A percentile compares a stretch with the other conserved stretches of the same genome.
These are phyloP conservation scores for Pseudozyma tsukubaensis DNA, from an alignment of 1,284 basidiomycete genomes.

Conservation along the genomic window DNA sequence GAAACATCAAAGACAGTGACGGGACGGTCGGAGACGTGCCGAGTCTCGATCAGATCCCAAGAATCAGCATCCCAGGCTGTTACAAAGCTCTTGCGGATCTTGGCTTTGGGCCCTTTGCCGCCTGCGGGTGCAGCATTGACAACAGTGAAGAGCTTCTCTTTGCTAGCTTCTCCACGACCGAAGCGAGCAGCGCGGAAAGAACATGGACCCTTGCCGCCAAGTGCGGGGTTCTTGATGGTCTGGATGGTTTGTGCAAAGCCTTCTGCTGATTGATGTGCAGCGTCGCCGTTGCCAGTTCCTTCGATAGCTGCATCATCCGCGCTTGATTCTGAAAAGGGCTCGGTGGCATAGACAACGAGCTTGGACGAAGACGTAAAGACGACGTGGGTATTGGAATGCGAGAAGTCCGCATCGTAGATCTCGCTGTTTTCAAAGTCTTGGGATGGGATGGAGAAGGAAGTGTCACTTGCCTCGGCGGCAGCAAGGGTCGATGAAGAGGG, in stretches of 20 bases:
- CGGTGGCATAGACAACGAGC: conserved; percentile 56
- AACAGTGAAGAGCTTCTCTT: conserved; percentile 58
- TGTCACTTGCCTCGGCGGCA: conserved; percentile 42
- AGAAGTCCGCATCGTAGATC: conserved; percentile 65
- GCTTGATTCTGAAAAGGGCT: conserved; percentile 33
- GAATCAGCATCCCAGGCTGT: conserved; percentile 63
- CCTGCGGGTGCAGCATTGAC: conserved; percentile 55
- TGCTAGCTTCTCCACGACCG: conserved; percentile 43
- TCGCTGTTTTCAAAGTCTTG: conserved; percentile 57
- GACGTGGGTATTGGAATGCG: conserved; percentile 58
- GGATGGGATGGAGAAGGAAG: conserved; percentile 41
- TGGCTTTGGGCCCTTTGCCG: conserved; percentile 49
- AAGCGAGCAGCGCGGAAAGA: conserved; percentile 59
- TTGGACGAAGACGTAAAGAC: conserved; percentile 56
- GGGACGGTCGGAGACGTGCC: conserved; percentile 62
- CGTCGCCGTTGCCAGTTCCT: conserved; percentile 13
- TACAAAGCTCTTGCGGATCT: conserved; percentile 64
- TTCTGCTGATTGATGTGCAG: conserved; percentile 9
- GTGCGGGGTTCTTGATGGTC: conserved; percentile 63
- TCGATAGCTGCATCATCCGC: conserved; percentile 20
- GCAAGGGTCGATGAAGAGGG: conserved; percentile 29
- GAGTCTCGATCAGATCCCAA: conserved; percentile 58
- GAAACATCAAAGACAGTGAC: conserved; percentile 62
- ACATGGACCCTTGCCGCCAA: conserved; percentile 59
- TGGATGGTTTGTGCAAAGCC: conserved; percentile 51